Evolutionary conservation across 148 eudicot genomes (phyloP).

Genomic region (Rhododendron williamsianum): DNA sequence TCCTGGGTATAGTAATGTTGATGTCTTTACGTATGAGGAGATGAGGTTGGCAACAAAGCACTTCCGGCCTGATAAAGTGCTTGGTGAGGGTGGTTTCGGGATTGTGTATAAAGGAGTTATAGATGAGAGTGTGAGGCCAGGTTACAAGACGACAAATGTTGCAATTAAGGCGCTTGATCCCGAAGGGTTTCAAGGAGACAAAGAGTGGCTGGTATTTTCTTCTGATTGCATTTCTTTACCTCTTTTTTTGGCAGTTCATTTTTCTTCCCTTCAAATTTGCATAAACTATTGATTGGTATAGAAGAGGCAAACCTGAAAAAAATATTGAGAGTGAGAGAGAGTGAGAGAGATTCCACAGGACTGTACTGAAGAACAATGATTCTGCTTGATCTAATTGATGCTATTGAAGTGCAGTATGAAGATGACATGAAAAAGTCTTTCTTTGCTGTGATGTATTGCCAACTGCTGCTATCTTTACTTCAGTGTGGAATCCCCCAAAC

Average conservation of each 20-base stretch:
- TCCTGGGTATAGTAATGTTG: constrained; percentile 67
- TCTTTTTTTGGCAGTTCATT: constrained; percentile 5
- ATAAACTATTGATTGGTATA: background rate
- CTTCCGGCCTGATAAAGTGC: constrained; percentile 75
- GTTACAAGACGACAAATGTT: constrained; percentile 59
- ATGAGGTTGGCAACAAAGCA: constrained; percentile 80
- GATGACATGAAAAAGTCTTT: background rate
- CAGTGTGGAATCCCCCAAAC: background rate
- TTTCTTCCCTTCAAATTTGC: constrained; percentile 13
- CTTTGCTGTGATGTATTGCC: background rate
- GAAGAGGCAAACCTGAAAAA: background rate
- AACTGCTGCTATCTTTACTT: background rate
- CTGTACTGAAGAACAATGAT: background rate
- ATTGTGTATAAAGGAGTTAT: constrained; percentile 77
- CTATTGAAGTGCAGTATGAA: background rate
- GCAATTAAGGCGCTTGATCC: constrained; percentile 90
- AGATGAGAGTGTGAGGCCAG: constrained; percentile 68
- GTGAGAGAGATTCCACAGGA: background rate
- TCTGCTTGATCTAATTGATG: background rate
- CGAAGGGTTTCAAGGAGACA: constrained; percentile 81
- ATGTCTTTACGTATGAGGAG: constrained; percentile 78
- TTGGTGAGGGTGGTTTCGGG: constrained; percentile 95
- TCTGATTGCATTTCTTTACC: background rate
- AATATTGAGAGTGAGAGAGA: background rate
- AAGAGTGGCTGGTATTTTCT: constrained; percentile 85